phyloP scores from a whole-genome alignment of 768 basidiomycete species.

The Lentinula guzmanii region DNA sequence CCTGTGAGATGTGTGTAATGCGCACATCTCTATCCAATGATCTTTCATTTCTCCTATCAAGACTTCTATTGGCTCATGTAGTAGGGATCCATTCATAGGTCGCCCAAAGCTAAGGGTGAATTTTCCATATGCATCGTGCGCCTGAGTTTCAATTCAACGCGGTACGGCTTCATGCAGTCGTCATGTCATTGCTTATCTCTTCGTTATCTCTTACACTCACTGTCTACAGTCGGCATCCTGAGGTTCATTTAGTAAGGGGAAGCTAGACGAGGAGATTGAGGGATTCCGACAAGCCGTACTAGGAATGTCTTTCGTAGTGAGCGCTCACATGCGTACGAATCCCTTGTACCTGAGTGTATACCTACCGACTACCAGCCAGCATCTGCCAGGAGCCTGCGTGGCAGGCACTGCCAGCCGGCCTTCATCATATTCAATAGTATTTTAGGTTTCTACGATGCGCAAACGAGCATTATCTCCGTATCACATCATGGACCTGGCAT shows the following conservation, averaged over 20 bases:
- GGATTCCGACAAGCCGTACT: background rate
- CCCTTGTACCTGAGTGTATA: background rate
- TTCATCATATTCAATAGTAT: background rate
- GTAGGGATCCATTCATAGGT: too few relatives aligned
- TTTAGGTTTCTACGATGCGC: background rate
- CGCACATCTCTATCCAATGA: background rate
- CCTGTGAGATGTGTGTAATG: background rate
- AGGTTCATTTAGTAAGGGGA: background rate
- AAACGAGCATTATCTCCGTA: background rate
- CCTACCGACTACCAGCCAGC: background rate
- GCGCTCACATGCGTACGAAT: background rate
- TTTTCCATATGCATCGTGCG: background rate
- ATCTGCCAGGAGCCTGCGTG: background rate
- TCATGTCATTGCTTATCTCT: background rate
- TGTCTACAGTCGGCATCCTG: background rate
- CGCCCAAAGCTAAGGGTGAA: too few relatives aligned
- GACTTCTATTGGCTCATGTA: background rate
- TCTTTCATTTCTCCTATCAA: background rate
- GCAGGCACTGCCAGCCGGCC: background rate
- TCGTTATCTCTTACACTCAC: background rate
- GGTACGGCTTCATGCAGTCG: background rate
- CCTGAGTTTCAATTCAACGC: background rate
- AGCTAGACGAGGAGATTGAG: background rate
- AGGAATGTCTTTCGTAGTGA: background rate
- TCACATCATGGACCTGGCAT: background rate